Conservation (phyloP, 2,329 filamentous ascomycete species). For the Aspergillus alliaceus region DNA sequence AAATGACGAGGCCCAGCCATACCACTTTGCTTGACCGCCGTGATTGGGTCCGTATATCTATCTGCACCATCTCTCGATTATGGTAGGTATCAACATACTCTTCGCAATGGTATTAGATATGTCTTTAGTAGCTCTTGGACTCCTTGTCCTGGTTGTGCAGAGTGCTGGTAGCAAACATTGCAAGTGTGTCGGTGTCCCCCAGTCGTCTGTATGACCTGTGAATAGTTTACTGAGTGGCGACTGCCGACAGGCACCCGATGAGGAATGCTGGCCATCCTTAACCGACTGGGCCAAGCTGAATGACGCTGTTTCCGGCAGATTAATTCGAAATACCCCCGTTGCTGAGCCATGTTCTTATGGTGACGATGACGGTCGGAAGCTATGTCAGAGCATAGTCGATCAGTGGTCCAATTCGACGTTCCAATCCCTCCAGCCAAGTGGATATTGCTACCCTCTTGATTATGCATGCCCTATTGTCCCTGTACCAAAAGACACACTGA, state of each 20-base stretch:
- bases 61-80: rapidly evolving
- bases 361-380: neutral
- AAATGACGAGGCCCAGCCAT: neutral
- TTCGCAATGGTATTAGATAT: neutral
- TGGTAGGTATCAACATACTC: neutral
- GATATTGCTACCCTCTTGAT: neutral
- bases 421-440: neutral
- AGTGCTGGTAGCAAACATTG: neutral
- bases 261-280: neutral
- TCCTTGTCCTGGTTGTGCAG: neutral
- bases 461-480: neutral
- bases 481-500: neutral
- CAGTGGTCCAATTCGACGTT: neutral
- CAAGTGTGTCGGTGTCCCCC: neutral
- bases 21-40: neutral
- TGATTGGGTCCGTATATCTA: neutral
- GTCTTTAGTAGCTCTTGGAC: neutral
- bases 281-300: neutral
- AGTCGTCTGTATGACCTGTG: neutral
- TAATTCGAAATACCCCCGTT: neutral
- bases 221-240: neutral
- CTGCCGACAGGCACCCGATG: neutral
- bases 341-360: neutral
- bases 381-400: neutral
- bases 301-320: neutral